Base-by-base conservation (phyloP, 2,329 filamentous ascomycete species). In the Fusarium begoniae region DNA sequence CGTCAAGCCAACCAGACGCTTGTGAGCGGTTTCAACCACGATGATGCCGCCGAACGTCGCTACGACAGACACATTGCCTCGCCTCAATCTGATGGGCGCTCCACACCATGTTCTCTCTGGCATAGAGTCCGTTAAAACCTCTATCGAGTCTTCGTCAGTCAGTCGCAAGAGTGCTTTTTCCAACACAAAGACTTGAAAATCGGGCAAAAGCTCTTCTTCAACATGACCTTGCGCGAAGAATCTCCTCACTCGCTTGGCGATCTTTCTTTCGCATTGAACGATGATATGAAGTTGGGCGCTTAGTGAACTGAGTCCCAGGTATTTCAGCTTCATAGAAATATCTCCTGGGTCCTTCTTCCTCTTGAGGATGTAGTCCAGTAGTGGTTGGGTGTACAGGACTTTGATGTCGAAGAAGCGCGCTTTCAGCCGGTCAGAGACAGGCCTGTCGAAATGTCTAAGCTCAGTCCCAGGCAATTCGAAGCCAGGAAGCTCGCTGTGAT, bases 61-160 rank as follows among this genome's bases (percentile, higher is more conserved):
- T 0, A 15, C 10, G 6, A 28, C 60, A 5, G 60, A 63, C 14
- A 4, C 10, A 8, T 7, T 12, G 3, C 24, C 32, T 32, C 32
- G 10, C 0, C 4, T 47, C 12, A 63, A 0, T 18, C 6, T 45
- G 5, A 63, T 26, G 3, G 51, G 41, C 6, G 30, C 26, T 4
- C 60, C 53, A 22, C 53, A 63, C 17, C 35, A 40, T 0, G 60
- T 63, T 3, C 6, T 17, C 3, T 9, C 1, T 2, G 32, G 41
- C 2, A 4, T 6, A 3, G 53, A 63, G 1, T n/a, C 53, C 0
- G 18, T 1, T 1, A 63, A 3, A 40, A 35, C 60, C 4, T 63
- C 18, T 32, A 40, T 37, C 1, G 15, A 1, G 1, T 58, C 32
- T 0, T 58, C 22, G 2, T 40, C 22, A 1, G 51, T 30, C 0